Conservation (phyloP, 352 stramenopile species). For the Phytophthora macrochlamydospora region DNA sequence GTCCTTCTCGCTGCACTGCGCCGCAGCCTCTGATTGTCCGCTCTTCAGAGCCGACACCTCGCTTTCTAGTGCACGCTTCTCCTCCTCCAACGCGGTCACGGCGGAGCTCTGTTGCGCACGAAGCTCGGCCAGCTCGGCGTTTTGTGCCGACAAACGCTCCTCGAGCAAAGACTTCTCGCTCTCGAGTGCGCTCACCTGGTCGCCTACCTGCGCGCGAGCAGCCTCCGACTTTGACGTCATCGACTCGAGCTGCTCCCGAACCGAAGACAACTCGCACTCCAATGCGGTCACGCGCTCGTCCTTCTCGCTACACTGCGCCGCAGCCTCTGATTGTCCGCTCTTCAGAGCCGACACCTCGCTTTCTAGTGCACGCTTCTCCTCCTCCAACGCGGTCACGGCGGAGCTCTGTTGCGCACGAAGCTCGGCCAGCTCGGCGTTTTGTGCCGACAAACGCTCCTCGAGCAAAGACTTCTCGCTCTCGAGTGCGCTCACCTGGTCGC, state of each 20-base stretch:
- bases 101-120: background rate
- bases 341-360: background rate
- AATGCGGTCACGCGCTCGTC: background rate
- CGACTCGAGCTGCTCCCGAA: background rate
- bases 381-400: background rate
- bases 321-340: constrained; percentile 1
- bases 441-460: constrained; percentile 1
- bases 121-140: background rate
- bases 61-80: background rate
- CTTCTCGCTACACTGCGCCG: background rate
- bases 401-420: constrained; percentile 1
- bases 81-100: background rate
- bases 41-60: background rate
- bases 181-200: background rate
- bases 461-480: background rate
- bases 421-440: background rate
- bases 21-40: background rate
- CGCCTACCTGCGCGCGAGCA: background rate
- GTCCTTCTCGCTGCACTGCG: constrained; percentile 1
- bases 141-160: constrained; percentile 1
- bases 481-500: background rate
- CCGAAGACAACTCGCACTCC: background rate
- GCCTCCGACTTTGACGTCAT: background rate
- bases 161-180: constrained; percentile 1
- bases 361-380: background rate